Evolutionary conservation across 2,329 filamentous ascomycete species (phyloP).

Genomic region (Thielaviopsis musarum): DNA sequence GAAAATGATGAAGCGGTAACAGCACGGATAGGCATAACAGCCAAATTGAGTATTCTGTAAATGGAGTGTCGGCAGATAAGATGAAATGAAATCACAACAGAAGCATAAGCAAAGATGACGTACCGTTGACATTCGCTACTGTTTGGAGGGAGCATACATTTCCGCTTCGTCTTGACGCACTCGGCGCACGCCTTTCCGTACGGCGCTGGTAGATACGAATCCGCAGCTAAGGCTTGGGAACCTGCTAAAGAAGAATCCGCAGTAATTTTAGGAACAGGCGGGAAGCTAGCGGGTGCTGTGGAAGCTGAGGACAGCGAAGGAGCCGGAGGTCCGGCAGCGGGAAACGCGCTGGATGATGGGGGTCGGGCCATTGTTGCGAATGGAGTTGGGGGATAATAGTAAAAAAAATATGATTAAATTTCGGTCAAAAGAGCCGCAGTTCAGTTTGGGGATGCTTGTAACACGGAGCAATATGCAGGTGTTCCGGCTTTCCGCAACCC

Average conservation of each 20-base stretch:
- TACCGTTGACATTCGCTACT: constrained; percentile 21
- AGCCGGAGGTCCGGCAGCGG: not conserved
- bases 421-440: not conserved
- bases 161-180: constrained; percentile 28
- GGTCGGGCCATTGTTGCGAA: not conserved
- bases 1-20: not conserved
- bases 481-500: not conserved
- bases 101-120: not conserved
- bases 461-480: not conserved
- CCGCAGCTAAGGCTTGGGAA: not conserved
- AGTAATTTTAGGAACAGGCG: not conserved
- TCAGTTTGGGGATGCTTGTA: not conserved
- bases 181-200: constrained; percentile 26
- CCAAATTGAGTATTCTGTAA: not conserved
- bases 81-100: not conserved
- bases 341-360: not conserved
- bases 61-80: too few species aligned
- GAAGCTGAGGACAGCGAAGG: not conserved
- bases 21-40: not conserved
- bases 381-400: not conserved
- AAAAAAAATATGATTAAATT: not conserved
- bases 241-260: not conserved
- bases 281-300: not conserved
- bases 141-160: constrained; percentile 22
- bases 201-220: constrained; percentile 17